These are phyloP conservation scores for Leptographium procerum DNA, from an alignment of 2,329 filamentous ascomycete species.

Conservation along the genomic window DNA sequence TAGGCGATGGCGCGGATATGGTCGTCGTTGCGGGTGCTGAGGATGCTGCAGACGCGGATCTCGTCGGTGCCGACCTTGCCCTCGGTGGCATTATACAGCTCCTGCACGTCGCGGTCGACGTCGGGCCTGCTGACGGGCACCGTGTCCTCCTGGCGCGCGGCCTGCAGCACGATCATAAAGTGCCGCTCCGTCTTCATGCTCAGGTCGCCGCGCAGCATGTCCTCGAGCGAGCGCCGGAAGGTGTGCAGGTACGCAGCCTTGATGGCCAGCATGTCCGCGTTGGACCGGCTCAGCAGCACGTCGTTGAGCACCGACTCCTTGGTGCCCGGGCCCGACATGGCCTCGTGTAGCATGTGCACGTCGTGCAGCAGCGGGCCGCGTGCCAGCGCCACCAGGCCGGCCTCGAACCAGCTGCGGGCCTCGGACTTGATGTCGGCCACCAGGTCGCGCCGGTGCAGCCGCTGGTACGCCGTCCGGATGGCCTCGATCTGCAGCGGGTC, in stretches of 20 bases:
- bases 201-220: slow-evolving; percentile 65
- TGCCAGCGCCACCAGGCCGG: slow-evolving; percentile 62
- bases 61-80: slow-evolving; percentile 64
- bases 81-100: slow-evolving; percentile 67
- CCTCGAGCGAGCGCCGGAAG: slow-evolving; percentile 55
- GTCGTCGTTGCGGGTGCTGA: slow-evolving; percentile 64
- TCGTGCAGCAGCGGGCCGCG: slow-evolving; percentile 73
- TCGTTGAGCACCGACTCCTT: slow-evolving; percentile 83
- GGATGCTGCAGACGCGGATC: slow-evolving; percentile 65
- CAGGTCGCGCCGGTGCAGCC: slow-evolving; percentile 54
- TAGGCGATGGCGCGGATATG: slow-evolving; percentile 75
- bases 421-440: slow-evolving; percentile 68
- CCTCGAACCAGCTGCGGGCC: slow-evolving; percentile 61
- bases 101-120: slow-evolving; percentile 63
- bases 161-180: slow-evolving; percentile 71
- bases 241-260: slow-evolving; percentile 63
- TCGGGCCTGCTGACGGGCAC: slow-evolving; percentile 61
- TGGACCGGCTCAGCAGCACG: slow-evolving; percentile 68
- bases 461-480: slow-evolving; percentile 55
- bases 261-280: slow-evolving; percentile 81
- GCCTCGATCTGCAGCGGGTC: slow-evolving; percentile 68
- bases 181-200: slow-evolving; percentile 78
- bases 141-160: slow-evolving; percentile 65
- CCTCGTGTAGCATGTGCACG: slow-evolving; percentile 55
- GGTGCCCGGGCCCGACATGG: slow-evolving; percentile 71